phyloP scores from a whole-genome alignment of 345 rosid genomes.

The Pugionium dolabratum region DNA sequence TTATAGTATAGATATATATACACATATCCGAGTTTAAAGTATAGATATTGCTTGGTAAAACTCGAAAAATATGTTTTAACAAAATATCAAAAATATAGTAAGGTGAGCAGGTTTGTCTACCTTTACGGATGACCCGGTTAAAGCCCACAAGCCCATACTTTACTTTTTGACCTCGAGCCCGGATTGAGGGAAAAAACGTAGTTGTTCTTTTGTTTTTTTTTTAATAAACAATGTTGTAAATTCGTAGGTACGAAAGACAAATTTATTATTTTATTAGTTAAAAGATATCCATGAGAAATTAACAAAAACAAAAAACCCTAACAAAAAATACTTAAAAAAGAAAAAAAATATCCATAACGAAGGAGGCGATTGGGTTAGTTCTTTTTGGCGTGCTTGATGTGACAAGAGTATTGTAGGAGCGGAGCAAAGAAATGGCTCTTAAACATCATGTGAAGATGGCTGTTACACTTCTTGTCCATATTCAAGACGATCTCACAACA shows the following conservation, averaged over 20 bases:
- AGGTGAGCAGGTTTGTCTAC: not conserved
- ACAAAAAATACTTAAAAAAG: not conserved
- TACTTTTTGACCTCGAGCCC: not conserved
- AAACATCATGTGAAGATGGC: constrained; percentile 34
- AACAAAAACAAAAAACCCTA: constrained; percentile 26
- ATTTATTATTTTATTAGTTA: constrained; percentile 19
- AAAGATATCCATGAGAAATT: constrained; percentile 18
- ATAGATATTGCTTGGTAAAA: not conserved
- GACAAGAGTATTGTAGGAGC: constrained; percentile 40
- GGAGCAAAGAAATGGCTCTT: constrained; percentile 44
- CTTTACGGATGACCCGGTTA: not conserved
- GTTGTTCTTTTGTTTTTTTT: too few species aligned
- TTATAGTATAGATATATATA: too few species aligned
- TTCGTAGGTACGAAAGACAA: not conserved
- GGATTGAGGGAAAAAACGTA: not conserved
- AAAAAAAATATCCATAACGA: constrained; percentile 7
- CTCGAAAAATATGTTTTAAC: too few species aligned
- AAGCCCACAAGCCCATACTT: constrained; percentile 5
- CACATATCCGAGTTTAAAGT: not conserved
- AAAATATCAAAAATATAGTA: not conserved
- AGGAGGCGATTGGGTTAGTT: constrained; percentile 7
- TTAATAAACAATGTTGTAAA: not conserved
- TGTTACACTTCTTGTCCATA: constrained; percentile 32
- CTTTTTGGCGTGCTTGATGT: constrained; percentile 36
- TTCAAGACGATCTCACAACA: constrained; percentile 38